A percentile compares a stretch with the other conserved stretches of the same genome.
These are phyloP conservation scores for Tylopilus sp. DNA, from an alignment of 768 basidiomycete genomes.

Conservation along the genomic window DNA sequence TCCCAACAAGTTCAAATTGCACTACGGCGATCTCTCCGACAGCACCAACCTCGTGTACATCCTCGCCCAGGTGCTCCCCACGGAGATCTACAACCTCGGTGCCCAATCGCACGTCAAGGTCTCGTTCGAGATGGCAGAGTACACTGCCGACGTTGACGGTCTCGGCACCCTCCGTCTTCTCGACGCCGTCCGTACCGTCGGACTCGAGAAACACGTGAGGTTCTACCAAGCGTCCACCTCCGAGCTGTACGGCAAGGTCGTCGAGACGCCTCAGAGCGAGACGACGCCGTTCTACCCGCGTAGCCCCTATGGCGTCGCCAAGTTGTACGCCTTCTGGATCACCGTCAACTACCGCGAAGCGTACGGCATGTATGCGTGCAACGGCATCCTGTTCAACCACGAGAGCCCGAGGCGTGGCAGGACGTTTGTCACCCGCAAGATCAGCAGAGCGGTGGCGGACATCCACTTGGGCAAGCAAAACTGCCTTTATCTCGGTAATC, in stretches of 20 bases:
- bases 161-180: conserved; percentile 93
- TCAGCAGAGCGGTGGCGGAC: conserved; percentile 88
- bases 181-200: conserved; percentile 94
- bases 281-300: conserved; percentile 99
- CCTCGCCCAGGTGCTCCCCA: conserved; percentile 90
- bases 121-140: conserved; percentile 99
- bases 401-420: conserved; percentile 93
- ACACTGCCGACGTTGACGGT: conserved; percentile 96
- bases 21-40: conserved; percentile 93
- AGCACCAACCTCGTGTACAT: conserved; percentile 97
- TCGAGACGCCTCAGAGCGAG: conserved; percentile 93
- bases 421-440: conserved; percentile 96
- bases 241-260: conserved; percentile 95
- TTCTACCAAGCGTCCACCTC: conserved; percentile 99
- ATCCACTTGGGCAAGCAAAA: conserved; percentile 86
- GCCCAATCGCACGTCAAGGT: conserved; percentile 99
- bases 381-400: conserved; percentile 97
- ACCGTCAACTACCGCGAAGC: conserved; percentile 91
- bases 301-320: conserved; percentile 93
- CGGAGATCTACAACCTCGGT: conserved; percentile 97
- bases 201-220: conserved; percentile 85
- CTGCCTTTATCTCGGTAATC: conserved; percentile 90
- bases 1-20: conserved; percentile 75
- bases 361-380: conserved; percentile 95
- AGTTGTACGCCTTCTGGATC: conserved; percentile 91